Percentiles rank a stretch among this genome's conserved stretches.
These are phyloP conservation scores for Alternaria longipes DNA, from an alignment of 2,329 filamentous ascomycete species.

Conservation along the genomic window DNA sequence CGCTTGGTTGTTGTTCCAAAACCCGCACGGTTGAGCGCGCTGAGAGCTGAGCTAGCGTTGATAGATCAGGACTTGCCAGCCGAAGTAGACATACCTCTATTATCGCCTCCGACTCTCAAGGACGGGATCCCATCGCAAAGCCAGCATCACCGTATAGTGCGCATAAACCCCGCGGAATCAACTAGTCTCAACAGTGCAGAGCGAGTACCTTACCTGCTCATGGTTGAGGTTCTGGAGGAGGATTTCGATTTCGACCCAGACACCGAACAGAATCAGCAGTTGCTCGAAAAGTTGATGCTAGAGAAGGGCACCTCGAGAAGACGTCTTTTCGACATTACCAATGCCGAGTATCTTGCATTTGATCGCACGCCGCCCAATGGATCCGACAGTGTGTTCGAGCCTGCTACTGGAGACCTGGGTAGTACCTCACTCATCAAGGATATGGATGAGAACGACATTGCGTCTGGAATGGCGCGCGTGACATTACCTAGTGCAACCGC, in stretches of 20 bases:
- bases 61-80: conserved; percentile 83
- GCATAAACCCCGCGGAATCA: conserved; percentile 83
- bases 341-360: conserved; percentile 64
- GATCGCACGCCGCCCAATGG: conserved; percentile 56
- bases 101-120: conserved; percentile 78
- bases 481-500: conserved; percentile 33
- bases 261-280: conserved; percentile 73
- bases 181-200: conserved; percentile 88
- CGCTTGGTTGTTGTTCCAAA: conserved; percentile 85
- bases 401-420: conserved; percentile 79
- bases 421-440: conserved; percentile 74
- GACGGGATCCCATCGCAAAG: conserved; percentile 78
- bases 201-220: conserved; percentile 83
- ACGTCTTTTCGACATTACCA: conserved; percentile 64
- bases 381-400: conserved; percentile 82
- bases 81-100: conserved; percentile 83
- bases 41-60: conserved; percentile 81
- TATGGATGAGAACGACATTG: conserved; percentile 57
- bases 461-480: conserved; percentile 43
- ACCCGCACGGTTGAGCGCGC: conserved; percentile 78
- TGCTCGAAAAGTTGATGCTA: conserved; percentile 70
- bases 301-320: conserved; percentile 69
- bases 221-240: conserved; percentile 83
- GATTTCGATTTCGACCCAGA: conserved; percentile 85
- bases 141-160: conserved; percentile 82